Conservation (phyloP, 1,139 yeast species). For the Wickerhamiella infanticola region DNA sequence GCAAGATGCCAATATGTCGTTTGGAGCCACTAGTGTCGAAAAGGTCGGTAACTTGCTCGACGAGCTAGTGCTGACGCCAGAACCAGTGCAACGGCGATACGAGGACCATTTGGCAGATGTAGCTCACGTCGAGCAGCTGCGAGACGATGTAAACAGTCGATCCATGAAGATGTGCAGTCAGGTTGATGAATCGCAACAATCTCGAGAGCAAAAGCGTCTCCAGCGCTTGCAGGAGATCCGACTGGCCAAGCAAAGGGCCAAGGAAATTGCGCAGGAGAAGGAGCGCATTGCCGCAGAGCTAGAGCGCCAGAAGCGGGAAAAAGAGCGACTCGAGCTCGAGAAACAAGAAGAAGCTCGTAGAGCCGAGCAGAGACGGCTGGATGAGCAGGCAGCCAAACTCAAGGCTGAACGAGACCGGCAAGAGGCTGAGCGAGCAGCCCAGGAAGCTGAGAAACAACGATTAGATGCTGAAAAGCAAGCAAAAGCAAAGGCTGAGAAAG, state of each 20-base stretch:
- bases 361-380: not conserved
- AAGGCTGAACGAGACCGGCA: not conserved
- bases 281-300: not conserved
- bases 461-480: not conserved
- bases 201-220: not conserved
- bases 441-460: conserved; percentile 1
- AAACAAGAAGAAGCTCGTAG: conserved; percentile 1
- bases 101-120: not conserved
- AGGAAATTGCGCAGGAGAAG: conserved; percentile 1
- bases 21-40: not conserved
- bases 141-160: not conserved
- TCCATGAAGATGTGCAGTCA: not conserved
- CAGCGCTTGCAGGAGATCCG: conserved; percentile 1
- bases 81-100: not conserved
- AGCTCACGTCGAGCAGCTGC: not conserved
- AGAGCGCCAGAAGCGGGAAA: not conserved
- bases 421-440: not conserved
- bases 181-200: not conserved
- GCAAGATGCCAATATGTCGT: not conserved
- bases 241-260: conserved; percentile 1
- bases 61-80: not conserved
- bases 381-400: conserved; percentile 1
- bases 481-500: not conserved
- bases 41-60: not conserved
- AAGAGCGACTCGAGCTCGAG: not conserved